A percentile compares a stretch with the other conserved stretches of the same genome.
Evolutionary conservation across 1,139 yeast species (phyloP).

Genomic region (Blastobotrys elegans): DNA sequence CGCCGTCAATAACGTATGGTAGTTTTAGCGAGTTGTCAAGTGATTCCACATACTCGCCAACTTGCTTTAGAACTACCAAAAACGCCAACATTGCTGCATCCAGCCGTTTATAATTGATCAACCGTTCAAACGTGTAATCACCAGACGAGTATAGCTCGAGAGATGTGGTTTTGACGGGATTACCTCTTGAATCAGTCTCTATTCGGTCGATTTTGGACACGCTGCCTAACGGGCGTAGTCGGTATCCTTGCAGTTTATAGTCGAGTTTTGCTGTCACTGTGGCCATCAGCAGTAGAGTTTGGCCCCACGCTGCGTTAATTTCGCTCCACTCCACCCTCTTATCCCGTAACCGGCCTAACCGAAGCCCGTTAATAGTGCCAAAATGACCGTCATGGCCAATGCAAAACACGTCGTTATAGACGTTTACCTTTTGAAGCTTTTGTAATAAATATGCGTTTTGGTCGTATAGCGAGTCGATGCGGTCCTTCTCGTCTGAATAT

Average conservation of each 20-base stretch:
- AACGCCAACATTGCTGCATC: constrained; percentile 77
- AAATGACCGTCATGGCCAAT: constrained; percentile 79
- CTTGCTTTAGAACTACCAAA: constrained; percentile 55
- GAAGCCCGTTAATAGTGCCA: constrained; percentile 81
- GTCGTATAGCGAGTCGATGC: constrained; percentile 58
- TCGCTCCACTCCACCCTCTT: constrained; percentile 78
- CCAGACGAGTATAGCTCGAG: constrained; percentile 56
- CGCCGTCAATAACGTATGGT: constrained; percentile 64
- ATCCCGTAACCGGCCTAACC: constrained; percentile 62
- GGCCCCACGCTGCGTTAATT: constrained; percentile 90
- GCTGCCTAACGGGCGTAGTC: constrained; percentile 78
- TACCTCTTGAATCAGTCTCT: constrained; percentile 38
- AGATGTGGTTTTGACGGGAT: constrained; percentile 33
- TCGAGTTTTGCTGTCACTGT: constrained; percentile 59
- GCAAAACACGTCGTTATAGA: constrained; percentile 73
- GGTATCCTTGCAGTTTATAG: constrained; percentile 53
- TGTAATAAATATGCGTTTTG: constrained; percentile 61
- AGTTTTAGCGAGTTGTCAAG: constrained; percentile 57
- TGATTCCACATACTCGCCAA: constrained; percentile 46
- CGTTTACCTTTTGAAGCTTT: constrained; percentile 65
- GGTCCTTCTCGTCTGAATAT: constrained; percentile 50
- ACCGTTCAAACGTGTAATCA: constrained; percentile 61
- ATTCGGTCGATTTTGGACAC: constrained; percentile 69
- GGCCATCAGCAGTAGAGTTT: constrained; percentile 61
- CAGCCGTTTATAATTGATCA: constrained; percentile 63